Evolutionary conservation across 805 yeast species (phyloP), one percentile per base, ranked within the genome.

Genomic region (Saturnispora ahearnii): DNA sequence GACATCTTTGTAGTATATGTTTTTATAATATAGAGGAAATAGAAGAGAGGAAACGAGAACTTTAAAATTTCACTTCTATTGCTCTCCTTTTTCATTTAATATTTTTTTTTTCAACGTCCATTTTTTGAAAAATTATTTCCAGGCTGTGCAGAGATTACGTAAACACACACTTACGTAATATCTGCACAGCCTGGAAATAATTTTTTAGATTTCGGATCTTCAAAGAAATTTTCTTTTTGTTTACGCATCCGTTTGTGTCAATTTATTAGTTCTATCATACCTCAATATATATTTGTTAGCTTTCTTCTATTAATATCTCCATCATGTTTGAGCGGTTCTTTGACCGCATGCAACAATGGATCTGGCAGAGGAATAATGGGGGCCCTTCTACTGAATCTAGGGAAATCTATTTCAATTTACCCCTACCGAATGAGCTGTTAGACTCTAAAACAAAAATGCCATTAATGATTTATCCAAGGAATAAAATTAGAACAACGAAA

Each of bases 401-500:
- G 57, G 63, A 74, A 3, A 67, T 84, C 15, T 81, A 73, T 49
- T 73, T 79, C 61, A 84, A 84, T 62, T 64, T 73, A 59, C 70
- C 72, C 3, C 65, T 85, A 32, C 90, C 95, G 0, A 76, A 73
- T 21, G 78, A 79, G 32, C 67, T 77, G 68, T 42, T 78, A 15
- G 82, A 82, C 51, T 61, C 62, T 2, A 80, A 80, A 61, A 73
- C 81, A 1, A 81, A 83, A 7, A 69, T 74, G 37, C 65, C 64
- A 3, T 57, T 64, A 18, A 56, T 66, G 1, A 43, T 52, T 3
- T 79, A 73, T 56, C 74, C 79, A 5, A 62, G 82, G 57, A 79
- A 79, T 60, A 79, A 79, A 61, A 75, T 79, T 51, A 71, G 82
- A 64, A 79, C 84, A 10, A 78, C 84, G 5, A 79, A 78, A 62